Evolutionary conservation across 108 stramenopile species (phyloP).

Genomic region (Skeletonema potamos): DNA sequence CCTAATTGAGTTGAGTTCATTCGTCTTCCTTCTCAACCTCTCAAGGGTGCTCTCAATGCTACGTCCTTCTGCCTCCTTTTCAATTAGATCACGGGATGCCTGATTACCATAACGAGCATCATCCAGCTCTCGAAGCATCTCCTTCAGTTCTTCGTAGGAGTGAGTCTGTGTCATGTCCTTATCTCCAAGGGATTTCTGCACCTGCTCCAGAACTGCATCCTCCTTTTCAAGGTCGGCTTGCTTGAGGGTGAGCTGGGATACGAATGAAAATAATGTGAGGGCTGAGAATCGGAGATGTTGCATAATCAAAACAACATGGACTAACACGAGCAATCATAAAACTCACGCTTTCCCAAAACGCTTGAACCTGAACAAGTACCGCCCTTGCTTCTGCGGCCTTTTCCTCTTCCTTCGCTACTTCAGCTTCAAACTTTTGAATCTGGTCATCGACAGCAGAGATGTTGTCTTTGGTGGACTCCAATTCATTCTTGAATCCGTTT

Average conservation of each 20-base stretch:
- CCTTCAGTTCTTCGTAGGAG: slow-evolving; percentile 54
- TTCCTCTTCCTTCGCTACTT: slow-evolving; percentile 44
- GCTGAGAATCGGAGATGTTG: neutral
- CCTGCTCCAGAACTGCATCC: slow-evolving; percentile 44
- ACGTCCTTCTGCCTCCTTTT: slow-evolving; percentile 32
- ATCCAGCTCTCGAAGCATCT: slow-evolving; percentile 63
- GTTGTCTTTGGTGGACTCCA: slow-evolving; percentile 58
- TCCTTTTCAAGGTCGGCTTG: slow-evolving; percentile 28
- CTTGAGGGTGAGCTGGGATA: slow-evolving; percentile 21
- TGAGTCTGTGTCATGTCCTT: slow-evolving; percentile 65
- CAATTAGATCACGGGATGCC: slow-evolving; percentile 27
- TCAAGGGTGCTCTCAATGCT: slow-evolving; percentile 43
- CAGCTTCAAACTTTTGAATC: slow-evolving; percentile 7
- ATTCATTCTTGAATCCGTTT: slow-evolving; percentile 66
- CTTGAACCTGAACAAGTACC: slow-evolving; percentile 34
- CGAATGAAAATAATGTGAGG: neutral
- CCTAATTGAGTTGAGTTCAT: slow-evolving; percentile 41
- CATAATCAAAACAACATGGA: neutral
- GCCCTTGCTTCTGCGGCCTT: slow-evolving; percentile 26
- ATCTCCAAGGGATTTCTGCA: slow-evolving; percentile 51
- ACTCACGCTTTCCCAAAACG: slow-evolving; percentile 25
- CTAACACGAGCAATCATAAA: neutral
- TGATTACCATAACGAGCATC: slow-evolving; percentile 35
- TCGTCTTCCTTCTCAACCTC: slow-evolving; percentile 32
- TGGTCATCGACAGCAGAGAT: slow-evolving; percentile 61